phyloP scores from a whole-genome alignment of 2,329 filamentous ascomycete species.

The Ophiostoma sp. region DNA sequence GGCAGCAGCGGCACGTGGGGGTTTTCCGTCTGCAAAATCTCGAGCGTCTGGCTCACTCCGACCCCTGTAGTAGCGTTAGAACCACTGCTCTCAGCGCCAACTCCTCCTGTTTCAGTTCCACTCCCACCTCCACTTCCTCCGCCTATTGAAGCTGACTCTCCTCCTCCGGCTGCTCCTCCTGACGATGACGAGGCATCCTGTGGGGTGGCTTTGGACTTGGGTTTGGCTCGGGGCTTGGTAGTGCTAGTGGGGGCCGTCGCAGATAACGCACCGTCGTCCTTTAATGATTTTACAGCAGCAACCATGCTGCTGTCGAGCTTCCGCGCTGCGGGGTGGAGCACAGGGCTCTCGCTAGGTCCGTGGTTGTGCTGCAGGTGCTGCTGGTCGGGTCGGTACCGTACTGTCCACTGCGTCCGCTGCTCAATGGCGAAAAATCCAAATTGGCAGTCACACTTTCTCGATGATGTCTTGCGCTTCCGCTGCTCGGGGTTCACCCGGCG shows the following conservation, averaged over 20 bases:
- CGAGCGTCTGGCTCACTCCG: conserved; percentile 60
- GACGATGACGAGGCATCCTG: conserved; percentile 1
- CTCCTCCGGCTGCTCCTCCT: conserved; percentile 13
- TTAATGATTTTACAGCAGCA: conserved; percentile 59
- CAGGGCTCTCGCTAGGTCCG: conserved; percentile 59
- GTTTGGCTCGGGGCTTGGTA: conserved; percentile 18
- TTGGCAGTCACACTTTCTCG: conserved; percentile 62
- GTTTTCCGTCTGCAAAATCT: conserved; percentile 59
- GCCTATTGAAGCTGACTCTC: conserved; percentile 7
- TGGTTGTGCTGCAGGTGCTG: conserved; percentile 58
- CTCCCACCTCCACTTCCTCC: conserved; percentile 9
- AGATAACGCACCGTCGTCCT: conserved; percentile 54
- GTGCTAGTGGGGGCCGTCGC: conserved; percentile 19
- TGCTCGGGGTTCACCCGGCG: conserved; percentile 58
- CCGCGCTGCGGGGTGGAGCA: conserved; percentile 59
- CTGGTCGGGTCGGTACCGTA: conserved; percentile 57
- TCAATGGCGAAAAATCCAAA: conserved; percentile 67
- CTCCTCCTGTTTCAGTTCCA: conserved; percentile 4
- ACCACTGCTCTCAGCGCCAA: conserved; percentile 20
- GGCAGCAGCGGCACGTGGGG: conserved; percentile 59
- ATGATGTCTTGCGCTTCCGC: conserved; percentile 60
- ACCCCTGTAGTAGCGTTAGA: conserved; percentile 43
- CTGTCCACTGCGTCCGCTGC: conserved; percentile 61
- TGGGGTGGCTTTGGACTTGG: conserved; percentile 20
- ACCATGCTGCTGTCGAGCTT: conserved; percentile 64